phyloP scores from a whole-genome alignment of 768 basidiomycete species.

The Lactifluus hygrophoroides region DNA sequence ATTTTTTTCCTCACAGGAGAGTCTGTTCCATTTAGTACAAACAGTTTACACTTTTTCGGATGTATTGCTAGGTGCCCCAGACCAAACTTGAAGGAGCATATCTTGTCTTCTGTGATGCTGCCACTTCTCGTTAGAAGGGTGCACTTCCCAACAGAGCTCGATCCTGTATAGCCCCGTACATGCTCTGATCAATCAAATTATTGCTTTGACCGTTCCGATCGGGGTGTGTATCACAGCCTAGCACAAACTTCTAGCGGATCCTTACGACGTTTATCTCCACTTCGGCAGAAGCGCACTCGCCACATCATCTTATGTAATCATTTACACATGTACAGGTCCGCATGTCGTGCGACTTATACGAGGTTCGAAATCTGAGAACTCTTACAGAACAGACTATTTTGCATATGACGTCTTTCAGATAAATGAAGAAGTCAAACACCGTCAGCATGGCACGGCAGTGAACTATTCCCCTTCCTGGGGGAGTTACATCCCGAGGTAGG shows the following conservation, averaged over 20 bases:
- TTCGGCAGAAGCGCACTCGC: too few relatives aligned
- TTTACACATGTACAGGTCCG: neutral
- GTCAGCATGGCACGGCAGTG: neutral
- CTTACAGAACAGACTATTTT: neutral
- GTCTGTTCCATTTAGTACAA: too few relatives aligned
- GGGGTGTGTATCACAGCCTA: neutral
- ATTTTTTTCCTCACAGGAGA: too few relatives aligned
- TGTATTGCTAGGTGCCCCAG: neutral
- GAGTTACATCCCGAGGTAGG: neutral
- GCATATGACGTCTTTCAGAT: neutral
- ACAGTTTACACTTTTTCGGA: too few relatives aligned
- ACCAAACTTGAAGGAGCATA: neutral
- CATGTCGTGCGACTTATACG: neutral
- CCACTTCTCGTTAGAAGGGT: neutral
- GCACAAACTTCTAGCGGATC: neutral
- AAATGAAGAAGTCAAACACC: neutral
- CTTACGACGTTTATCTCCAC: too few relatives aligned
- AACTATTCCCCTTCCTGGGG: too few relatives aligned
- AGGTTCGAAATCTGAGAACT: neutral
- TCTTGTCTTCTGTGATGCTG: neutral
- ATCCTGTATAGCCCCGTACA: neutral
- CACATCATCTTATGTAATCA: constrained; percentile 2
- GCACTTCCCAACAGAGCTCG: neutral
- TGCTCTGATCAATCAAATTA: neutral
- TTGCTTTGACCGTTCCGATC: neutral